Evolutionary conservation across 139 green algal genomes (phyloP).

Genomic region (Edaphochlamys debaryana): DNA sequence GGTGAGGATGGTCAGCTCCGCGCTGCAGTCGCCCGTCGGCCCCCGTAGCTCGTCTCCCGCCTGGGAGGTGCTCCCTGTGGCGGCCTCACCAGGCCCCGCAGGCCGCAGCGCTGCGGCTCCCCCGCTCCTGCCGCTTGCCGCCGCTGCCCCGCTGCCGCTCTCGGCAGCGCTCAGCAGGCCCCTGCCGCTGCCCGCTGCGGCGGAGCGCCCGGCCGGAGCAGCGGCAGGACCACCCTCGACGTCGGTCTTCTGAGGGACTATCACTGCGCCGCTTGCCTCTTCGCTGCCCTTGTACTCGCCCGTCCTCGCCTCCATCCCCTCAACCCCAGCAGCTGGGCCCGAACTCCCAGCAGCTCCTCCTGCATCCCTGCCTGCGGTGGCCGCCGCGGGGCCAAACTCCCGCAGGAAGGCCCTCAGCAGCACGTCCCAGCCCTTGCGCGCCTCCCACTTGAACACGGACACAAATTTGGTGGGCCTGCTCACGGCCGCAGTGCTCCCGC

Average conservation of each 20-base stretch:
- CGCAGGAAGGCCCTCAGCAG: slow-evolving; percentile 44
- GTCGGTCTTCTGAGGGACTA: too few species aligned
- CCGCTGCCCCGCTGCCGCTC: background rate
- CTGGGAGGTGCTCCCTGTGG: too few species aligned
- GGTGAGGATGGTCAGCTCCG: slow-evolving; percentile 66
- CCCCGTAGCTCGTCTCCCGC: too few species aligned
- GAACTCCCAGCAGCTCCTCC: background rate
- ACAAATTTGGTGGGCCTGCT: too few species aligned
- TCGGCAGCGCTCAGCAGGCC: too few species aligned
- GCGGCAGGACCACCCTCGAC: too few species aligned
- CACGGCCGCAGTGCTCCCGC: background rate
- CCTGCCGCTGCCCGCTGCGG: too few species aligned
- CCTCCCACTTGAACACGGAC: slow-evolving; percentile 81
- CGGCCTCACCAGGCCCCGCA: too few species aligned
- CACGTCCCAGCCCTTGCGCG: slow-evolving; percentile 69
- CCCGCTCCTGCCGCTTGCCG: background rate
- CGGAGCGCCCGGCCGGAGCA: too few species aligned
- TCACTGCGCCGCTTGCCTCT: too few species aligned
- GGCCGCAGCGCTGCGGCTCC: background rate
- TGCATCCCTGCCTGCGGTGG: background rate
- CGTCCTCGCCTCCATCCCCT: background rate
- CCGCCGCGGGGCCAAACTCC: background rate
- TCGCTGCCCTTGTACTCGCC: too few species aligned
- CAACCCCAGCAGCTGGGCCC: too few species aligned
- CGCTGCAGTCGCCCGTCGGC: slow-evolving; percentile 49